Percentiles rank a stretch among this genome's conserved stretches.
These are phyloP conservation scores for Pharnaceum exiguum DNA, from an alignment of 148 eudicot genomes.

Conservation along the genomic window DNA sequence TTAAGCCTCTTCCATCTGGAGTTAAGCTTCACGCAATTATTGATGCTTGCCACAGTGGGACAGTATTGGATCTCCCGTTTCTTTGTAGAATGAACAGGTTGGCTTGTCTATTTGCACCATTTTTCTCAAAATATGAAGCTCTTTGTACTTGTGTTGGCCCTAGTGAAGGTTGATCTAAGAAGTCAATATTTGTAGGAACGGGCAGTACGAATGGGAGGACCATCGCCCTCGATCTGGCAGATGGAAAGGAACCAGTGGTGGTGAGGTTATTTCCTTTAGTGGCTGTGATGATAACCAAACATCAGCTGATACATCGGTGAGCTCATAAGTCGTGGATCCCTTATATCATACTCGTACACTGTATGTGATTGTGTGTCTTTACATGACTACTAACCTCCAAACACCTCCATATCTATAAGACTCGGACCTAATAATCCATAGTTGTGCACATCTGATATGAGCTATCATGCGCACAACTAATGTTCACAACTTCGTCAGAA, in stretches of 20 bases:
- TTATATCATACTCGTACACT: too few relatives aligned
- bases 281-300: constrained; percentile 98
- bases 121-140: not conserved
- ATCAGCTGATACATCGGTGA: constrained; percentile 91
- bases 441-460: too few relatives aligned
- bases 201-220: constrained; percentile 90
- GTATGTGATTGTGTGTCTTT: too few relatives aligned
- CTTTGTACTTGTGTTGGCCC: not conserved
- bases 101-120: not conserved
- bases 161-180: not conserved
- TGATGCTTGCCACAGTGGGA: constrained; percentile 98
- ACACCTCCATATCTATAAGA: too few relatives aligned
- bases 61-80: constrained; percentile 80
- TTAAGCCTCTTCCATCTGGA: constrained; percentile 77
- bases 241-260: constrained; percentile 92
- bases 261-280: constrained; percentile 90
- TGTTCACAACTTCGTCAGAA: too few relatives aligned
- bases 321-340: too few relatives aligned
- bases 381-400: not conserved
- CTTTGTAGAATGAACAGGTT: constrained; percentile 93
- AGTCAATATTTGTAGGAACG: constrained; percentile 41
- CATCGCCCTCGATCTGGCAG: constrained; percentile 89
- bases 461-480: too few relatives aligned
- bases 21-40: constrained; percentile 91
- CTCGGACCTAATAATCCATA: too few relatives aligned